A percentile compares a stretch with the other conserved stretches of the same genome.
These are phyloP conservation scores for Curvularia spicifera DNA, from an alignment of 2,329 filamentous ascomycete species.

Conservation along the genomic window DNA sequence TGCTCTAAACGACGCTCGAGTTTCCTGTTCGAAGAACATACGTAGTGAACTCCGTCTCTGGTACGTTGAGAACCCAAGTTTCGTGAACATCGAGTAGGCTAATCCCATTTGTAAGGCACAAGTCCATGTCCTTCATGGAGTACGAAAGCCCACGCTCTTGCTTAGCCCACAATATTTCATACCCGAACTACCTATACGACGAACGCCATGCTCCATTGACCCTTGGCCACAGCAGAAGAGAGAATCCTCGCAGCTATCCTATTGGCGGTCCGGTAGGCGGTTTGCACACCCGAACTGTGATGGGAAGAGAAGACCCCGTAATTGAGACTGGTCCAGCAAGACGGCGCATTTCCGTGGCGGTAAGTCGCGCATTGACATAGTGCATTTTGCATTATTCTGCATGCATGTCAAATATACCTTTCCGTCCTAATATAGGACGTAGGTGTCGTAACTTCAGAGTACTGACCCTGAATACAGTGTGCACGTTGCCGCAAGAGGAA, in stretches of 20 bases:
- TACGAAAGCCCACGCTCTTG: conserved; percentile 26
- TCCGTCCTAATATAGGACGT: neutral
- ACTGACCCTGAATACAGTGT: conserved; percentile 64
- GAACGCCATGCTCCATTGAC: conserved; percentile 34
- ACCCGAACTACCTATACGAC: conserved; percentile 29
- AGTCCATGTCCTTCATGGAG: conserved; percentile 21
- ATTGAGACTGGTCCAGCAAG: conserved; percentile 50
- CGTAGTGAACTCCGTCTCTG: neutral
- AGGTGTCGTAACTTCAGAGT: neutral
- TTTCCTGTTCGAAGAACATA: neutral
- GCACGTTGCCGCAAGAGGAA: conserved; percentile 89
- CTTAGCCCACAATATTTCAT: conserved; percentile 21
- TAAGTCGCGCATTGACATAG: conserved; percentile 27
- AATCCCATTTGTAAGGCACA: conserved; percentile 1
- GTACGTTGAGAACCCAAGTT: conserved; percentile 3
- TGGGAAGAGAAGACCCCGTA: conserved; percentile 31
- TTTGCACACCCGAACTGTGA: conserved; percentile 15
- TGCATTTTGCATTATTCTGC: neutral
- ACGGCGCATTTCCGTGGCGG: conserved; percentile 58
- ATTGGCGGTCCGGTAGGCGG: conserved; percentile 32
- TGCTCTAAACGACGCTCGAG: neutral
- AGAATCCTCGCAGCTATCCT: conserved; percentile 35
- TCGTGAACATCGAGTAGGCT: neutral
- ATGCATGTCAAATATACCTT: neutral
- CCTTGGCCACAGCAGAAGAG: conserved; percentile 28